A percentile compares a stretch with the other conserved stretches of the same genome.
These are phyloP conservation scores for Cystofilobasidium ferigula DNA, from an alignment of 768 basidiomycete species.

Conservation along the genomic window DNA sequence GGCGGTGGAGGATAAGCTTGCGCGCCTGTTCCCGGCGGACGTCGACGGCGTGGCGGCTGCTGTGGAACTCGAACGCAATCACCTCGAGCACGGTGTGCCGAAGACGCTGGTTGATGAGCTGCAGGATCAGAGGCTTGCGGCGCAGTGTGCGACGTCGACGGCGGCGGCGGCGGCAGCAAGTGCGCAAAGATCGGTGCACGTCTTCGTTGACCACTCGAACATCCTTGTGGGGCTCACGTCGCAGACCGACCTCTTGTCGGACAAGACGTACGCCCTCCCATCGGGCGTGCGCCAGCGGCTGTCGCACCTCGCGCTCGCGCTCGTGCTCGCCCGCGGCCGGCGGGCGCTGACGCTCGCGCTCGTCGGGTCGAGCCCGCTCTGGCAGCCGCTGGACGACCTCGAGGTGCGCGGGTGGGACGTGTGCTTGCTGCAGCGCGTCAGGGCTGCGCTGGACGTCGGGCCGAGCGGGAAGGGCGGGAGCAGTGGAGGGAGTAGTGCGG, in stretches of 20 bases:
- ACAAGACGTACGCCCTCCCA: slow-evolving; percentile 31
- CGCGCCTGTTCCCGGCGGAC: background rate
- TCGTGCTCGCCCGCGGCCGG: slow-evolving; percentile 72
- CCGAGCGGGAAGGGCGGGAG: slow-evolving; percentile 27
- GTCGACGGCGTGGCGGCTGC: background rate
- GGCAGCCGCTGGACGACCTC: slow-evolving; percentile 67
- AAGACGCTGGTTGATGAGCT: background rate
- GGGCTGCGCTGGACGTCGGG: slow-evolving; percentile 34
- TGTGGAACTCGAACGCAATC: background rate
- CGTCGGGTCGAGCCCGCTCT: slow-evolving; percentile 69
- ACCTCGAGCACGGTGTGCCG: background rate
- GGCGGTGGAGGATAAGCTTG: background rate
- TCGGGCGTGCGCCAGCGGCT: slow-evolving; percentile 33
- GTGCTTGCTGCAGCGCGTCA: slow-evolving; percentile 57
- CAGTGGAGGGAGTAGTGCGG: slow-evolving; percentile 3
- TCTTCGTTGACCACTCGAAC: slow-evolving; percentile 55
- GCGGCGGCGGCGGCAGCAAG: background rate
- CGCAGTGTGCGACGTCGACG: background rate
- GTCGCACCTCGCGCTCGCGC: slow-evolving; percentile 63
- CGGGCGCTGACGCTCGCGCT: slow-evolving; percentile 62
- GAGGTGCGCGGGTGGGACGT: slow-evolving; percentile 65
- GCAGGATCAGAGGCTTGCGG: background rate
- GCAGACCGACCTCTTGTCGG: slow-evolving; percentile 41
- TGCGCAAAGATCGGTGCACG: slow-evolving; percentile 40
- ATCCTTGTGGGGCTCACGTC: slow-evolving; percentile 73